A percentile compares a stretch with the other conserved stretches of the same genome.
Evolutionary conservation across 805 yeast genomes (phyloP).

Genomic region (Phaffomyces antillensis): DNA sequence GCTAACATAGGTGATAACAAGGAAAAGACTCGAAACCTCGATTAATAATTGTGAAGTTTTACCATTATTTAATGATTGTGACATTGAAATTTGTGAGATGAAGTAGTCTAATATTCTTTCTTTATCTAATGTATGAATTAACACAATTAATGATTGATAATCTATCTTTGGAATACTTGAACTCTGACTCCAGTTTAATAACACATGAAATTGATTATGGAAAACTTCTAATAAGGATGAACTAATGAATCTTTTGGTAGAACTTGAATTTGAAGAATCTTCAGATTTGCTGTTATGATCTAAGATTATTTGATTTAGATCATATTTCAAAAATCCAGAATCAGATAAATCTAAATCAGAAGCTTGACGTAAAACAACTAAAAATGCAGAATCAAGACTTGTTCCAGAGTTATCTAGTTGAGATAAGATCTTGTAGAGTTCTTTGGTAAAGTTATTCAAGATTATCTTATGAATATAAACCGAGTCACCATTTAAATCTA

Average conservation of each 20-base stretch:
- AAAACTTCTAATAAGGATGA: constrained; percentile 12
- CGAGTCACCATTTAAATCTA: constrained; percentile 39
- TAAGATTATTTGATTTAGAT: neutral
- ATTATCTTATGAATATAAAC: constrained; percentile 36
- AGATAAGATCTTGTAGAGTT: constrained; percentile 10
- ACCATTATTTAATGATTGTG: constrained; percentile 10
- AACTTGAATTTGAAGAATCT: neutral
- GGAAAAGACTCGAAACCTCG: constrained; percentile 17
- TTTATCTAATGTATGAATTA: constrained; percentile 15
- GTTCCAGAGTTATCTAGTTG: constrained; percentile 2
- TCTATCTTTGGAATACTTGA: constrained; percentile 15
- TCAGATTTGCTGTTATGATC: neutral
- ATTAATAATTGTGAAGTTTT: constrained; percentile 12
- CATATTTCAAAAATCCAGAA: constrained; percentile 3
- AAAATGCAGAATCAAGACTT: constrained; percentile 14
- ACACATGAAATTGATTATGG: constrained; percentile 13
- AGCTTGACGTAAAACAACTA: constrained; percentile 10
- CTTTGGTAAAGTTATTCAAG: constrained; percentile 19
- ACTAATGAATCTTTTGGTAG: neutral
- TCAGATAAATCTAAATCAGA: constrained; percentile 5
- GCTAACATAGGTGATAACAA: constrained; percentile 9
- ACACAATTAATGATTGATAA: constrained; percentile 9
- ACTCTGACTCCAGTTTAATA: constrained; percentile 20
- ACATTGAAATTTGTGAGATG: constrained; percentile 11
- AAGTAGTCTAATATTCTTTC: constrained; percentile 15